Percentiles rank a stretch among this genome's conserved stretches.
Conservation (phyloP, 2,329 filamentous ascomycete species). For the Colletotrichum neosansevieriae region DNA sequence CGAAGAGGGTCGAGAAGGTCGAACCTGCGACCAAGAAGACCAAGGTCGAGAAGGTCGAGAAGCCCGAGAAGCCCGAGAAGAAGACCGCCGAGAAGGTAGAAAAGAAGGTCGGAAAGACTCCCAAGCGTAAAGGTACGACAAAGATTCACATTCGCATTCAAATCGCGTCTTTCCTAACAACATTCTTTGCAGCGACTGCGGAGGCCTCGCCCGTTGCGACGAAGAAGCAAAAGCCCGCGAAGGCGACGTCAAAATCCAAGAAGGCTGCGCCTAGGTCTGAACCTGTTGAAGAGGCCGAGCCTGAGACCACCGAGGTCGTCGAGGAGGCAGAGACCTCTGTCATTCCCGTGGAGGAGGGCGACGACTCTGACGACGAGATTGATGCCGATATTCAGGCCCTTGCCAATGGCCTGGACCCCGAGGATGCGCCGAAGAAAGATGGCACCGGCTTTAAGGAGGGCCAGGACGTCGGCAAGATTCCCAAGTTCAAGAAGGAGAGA, state of each 20-base stretch:
- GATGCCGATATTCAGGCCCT: slow-evolving; percentile 58
- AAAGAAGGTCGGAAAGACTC: slow-evolving; percentile 32
- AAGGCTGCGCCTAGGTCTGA: slow-evolving; percentile 52
- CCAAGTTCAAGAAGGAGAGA: slow-evolving; percentile 60
- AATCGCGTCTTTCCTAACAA: slow-evolving; percentile 43
- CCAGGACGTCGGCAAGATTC: slow-evolving; percentile 64
- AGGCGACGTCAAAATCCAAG: slow-evolving; percentile 63
- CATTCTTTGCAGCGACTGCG: slow-evolving; percentile 51
- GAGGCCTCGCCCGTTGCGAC: slow-evolving; percentile 57
- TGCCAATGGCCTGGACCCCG: slow-evolving; percentile 58
- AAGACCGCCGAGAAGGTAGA: slow-evolving; percentile 30
- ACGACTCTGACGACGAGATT: slow-evolving; percentile 54
- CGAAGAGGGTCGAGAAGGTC: slow-evolving; percentile 36
- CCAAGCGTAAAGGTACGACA: slow-evolving; percentile 54
- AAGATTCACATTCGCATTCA: neutral
- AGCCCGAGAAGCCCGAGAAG: slow-evolving; percentile 51
- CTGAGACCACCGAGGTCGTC: slow-evolving; percentile 40
- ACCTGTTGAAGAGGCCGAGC: slow-evolving; percentile 44
- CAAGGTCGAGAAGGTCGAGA: slow-evolving; percentile 43
- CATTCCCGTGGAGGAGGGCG: slow-evolving; percentile 48
- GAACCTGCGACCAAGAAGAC: slow-evolving; percentile 32
- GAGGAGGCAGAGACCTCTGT: slow-evolving; percentile 43
- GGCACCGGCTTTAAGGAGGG: slow-evolving; percentile 58
- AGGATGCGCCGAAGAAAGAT: slow-evolving; percentile 50
- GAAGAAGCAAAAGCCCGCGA: slow-evolving; percentile 61